A percentile compares a stretch with the other conserved stretches of the same genome.
These are phyloP conservation scores for Mortierella sp. DNA, from an alignment of 371 early-diverging fungal species.

Conservation along the genomic window DNA sequence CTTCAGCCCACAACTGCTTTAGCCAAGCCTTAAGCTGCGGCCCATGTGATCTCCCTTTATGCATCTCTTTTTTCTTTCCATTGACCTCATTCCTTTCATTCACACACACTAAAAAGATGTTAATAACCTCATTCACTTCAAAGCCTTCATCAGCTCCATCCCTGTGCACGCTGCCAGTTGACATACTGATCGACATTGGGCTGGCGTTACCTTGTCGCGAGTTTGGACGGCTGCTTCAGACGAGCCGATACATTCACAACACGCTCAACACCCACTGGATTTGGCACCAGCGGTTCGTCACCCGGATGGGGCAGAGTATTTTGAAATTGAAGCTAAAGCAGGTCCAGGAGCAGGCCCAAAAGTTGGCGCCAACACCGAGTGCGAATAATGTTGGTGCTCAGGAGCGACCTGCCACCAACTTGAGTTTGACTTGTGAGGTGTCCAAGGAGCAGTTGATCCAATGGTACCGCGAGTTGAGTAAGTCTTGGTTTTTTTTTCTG, in stretches of 20 bases:
- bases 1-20: background rate
- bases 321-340: background rate
- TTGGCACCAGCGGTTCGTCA: slow-evolving; percentile 23
- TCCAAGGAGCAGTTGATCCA: slow-evolving; percentile 14
- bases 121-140: background rate
- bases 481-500: background rate
- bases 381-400: too few relatives aligned
- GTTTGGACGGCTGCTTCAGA: slow-evolving; percentile 27
- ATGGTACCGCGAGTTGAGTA: slow-evolving; percentile 20
- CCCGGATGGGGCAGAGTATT: background rate
- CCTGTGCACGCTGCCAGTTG: slow-evolving; percentile 8
- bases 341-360: background rate
- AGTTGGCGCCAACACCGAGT: background rate
- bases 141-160: background rate
- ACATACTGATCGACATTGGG: slow-evolving; percentile 16
- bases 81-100: background rate
- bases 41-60: background rate
- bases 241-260: slow-evolving; percentile 5
- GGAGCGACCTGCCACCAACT: background rate
- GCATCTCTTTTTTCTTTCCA: background rate
- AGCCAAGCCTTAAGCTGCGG: background rate
- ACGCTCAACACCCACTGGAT: slow-evolving; percentile 13
- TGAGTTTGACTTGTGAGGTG: background rate
- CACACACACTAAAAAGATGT: background rate
- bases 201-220: slow-evolving; percentile 14